Percentiles rank a stretch among this genome's conserved stretches.
These are phyloP conservation scores for Blastocystis sp. DNA, from an alignment of 352 stramenopile genomes.

Conservation along the genomic window DNA sequence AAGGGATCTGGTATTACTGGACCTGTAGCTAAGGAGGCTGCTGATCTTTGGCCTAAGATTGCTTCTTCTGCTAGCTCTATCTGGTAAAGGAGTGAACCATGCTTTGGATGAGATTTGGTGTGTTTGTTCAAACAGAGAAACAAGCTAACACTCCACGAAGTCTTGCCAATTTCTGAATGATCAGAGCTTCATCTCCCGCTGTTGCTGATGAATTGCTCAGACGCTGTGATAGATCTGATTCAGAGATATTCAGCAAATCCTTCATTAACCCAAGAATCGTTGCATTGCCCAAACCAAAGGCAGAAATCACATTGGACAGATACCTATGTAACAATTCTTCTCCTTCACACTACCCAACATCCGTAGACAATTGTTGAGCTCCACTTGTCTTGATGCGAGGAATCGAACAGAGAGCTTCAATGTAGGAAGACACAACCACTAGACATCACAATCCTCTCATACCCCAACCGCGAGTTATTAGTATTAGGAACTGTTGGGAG, in stretches of 20 bases:
- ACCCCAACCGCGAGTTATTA: not conserved
- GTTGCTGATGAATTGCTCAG: not conserved
- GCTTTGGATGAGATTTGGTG: not conserved
- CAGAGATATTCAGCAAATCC: not conserved
- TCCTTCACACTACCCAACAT: not conserved
- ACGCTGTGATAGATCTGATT: not conserved
- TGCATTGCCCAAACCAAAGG: not conserved
- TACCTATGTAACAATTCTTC: not conserved
- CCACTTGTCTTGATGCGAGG: not conserved
- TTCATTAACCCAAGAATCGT: not conserved
- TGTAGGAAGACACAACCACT: not conserved
- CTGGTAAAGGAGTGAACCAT: constrained; percentile 78
- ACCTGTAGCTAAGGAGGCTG: too few relatives aligned
- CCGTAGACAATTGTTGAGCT: not conserved
- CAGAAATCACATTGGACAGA: constrained; percentile 2
- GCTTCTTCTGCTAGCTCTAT: constrained; percentile 97
- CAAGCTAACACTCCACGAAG: too few relatives aligned
- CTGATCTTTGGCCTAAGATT: constrained; percentile 99
- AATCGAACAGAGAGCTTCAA: not conserved
- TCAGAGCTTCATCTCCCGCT: too few relatives aligned
- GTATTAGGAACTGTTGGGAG: not conserved
- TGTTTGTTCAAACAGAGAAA: not conserved
- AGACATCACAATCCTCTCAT: not conserved
- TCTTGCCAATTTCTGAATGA: too few relatives aligned
- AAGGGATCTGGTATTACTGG: too few relatives aligned